phyloP scores from a whole-genome alignment of 2,329 filamentous ascomycete species.

The Chaetoscypha palmicola region DNA sequence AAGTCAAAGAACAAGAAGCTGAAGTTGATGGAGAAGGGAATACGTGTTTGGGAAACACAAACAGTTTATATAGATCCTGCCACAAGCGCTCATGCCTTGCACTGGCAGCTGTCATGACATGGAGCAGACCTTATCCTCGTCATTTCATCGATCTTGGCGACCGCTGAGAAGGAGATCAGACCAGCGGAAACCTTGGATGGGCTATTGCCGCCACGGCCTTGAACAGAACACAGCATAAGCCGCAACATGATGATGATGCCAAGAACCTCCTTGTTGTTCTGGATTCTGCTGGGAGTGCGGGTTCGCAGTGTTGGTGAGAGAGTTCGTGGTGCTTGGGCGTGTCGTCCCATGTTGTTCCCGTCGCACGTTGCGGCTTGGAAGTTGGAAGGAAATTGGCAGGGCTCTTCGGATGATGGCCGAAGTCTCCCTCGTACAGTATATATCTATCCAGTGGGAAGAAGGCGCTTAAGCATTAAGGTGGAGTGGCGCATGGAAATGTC shows the following conservation, averaged over 20 bases:
- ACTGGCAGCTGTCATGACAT: not conserved
- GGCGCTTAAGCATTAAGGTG: not conserved
- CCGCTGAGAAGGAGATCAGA: not conserved
- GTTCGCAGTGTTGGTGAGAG: not conserved
- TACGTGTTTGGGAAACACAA: not conserved
- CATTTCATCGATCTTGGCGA: not conserved
- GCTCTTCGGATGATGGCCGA: not conserved
- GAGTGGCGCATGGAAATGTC: not conserved
- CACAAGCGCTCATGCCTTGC: not conserved
- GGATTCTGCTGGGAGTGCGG: not conserved
- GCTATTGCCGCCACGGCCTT: not conserved
- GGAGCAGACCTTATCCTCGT: not conserved
- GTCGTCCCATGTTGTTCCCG: not conserved
- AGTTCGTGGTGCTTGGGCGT: not conserved
- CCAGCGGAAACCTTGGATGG: not conserved
- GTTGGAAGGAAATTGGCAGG: not conserved
- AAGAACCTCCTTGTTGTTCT: not conserved
- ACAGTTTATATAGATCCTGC: not conserved
- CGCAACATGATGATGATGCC: not conserved
- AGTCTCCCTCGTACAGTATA: not conserved
- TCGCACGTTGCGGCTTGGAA: not conserved
- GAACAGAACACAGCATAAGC: not conserved
- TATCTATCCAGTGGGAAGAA: not conserved
- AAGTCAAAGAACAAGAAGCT: slow-evolving; percentile 11
- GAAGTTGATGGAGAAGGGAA: slow-evolving; percentile 3